These are phyloP conservation scores for Lasiodiplodia hormozganensis DNA, from an alignment of 2,329 filamentous ascomycete genomes.

Conservation along the genomic window DNA sequence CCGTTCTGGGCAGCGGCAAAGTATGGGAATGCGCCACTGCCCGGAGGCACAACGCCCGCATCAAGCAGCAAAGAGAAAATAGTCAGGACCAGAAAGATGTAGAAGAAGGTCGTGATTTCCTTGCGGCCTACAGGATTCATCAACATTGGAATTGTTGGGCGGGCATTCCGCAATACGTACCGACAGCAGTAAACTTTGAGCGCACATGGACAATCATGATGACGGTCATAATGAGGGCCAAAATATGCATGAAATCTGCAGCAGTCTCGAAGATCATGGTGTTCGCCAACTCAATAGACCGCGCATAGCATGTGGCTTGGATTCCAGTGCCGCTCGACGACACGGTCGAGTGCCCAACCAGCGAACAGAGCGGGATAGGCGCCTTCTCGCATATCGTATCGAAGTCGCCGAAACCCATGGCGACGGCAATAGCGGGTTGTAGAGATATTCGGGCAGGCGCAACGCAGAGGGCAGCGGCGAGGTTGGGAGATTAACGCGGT, in stretches of 20 bases:
- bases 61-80: constrained; percentile 90
- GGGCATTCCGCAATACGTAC: constrained; percentile 58
- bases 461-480: background rate
- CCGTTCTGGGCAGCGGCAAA: constrained; percentile 90
- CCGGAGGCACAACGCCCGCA: constrained; percentile 87
- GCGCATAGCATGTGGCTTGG: constrained; percentile 88
- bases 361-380: constrained; percentile 84
- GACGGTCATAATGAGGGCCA: constrained; percentile 88
- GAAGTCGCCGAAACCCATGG: constrained; percentile 93
- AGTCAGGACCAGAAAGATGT: constrained; percentile 90
- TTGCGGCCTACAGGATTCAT: constrained; percentile 62
- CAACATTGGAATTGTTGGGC: background rate
- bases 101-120: constrained; percentile 90
- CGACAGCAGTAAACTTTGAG: constrained; percentile 97
- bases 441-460: background rate
- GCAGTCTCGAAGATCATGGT: constrained; percentile 98
- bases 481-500: background rate
- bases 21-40: constrained; percentile 82
- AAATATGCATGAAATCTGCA: constrained; percentile 89
- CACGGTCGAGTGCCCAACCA: constrained; percentile 78
- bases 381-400: constrained; percentile 83
- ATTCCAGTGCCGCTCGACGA: constrained; percentile 75
- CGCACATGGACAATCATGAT: constrained; percentile 98
- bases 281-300: constrained; percentile 95
- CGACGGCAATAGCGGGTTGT: constrained; percentile 39